A percentile compares a stretch with the other conserved stretches of the same genome.
Conservation (phyloP, 495 filamentous ascomycete species). For the Bombardia bombarda region DNA sequence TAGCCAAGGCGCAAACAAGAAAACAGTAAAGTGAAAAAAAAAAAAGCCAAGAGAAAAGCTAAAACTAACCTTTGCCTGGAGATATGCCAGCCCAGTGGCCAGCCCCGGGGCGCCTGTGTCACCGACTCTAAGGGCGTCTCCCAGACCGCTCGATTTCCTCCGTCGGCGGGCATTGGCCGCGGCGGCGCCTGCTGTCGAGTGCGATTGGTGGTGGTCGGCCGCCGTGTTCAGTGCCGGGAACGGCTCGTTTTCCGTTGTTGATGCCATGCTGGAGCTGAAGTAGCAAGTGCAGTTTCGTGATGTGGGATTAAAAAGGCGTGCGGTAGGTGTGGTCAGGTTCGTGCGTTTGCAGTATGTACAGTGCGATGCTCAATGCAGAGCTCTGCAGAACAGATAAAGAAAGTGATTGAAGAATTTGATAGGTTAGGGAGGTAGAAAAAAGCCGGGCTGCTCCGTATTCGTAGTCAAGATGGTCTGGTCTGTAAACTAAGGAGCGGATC, state of each 20-base stretch:
- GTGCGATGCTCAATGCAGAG: too few relatives aligned
- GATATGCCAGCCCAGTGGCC: conserved; percentile 32
- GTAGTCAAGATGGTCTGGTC: too few relatives aligned
- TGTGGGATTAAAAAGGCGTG: too few relatives aligned
- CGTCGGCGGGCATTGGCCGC: conserved; percentile 30
- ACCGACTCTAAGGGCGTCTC: conserved; percentile 33
- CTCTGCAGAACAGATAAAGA: too few relatives aligned
- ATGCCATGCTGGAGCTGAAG: conserved; percentile 1
- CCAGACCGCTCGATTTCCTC: conserved; percentile 42
- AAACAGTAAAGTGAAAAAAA: neutral
- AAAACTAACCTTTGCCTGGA: conserved; percentile 8
- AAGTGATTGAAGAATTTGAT: too few relatives aligned
- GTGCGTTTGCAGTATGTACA: too few relatives aligned
- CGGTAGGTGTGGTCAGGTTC: too few relatives aligned
- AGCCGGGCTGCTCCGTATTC: too few relatives aligned
- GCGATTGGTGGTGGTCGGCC: conserved; percentile 30
- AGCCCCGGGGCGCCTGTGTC: conserved; percentile 41
- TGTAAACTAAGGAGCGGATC: too few relatives aligned
- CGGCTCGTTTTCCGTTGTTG: conserved; percentile 21
- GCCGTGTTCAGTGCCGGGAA: conserved; percentile 39
- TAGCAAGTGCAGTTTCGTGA: too few relatives aligned
- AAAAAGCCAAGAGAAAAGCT: conserved; percentile 14
- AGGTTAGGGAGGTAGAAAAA: too few relatives aligned
- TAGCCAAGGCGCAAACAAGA: too few relatives aligned
- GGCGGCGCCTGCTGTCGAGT: conserved; percentile 7